Percentiles rank a stretch among this genome's conserved stretches.
Evolutionary conservation across 331 rosid species (phyloP).

Genomic region (Stylosanthes scabra): DNA sequence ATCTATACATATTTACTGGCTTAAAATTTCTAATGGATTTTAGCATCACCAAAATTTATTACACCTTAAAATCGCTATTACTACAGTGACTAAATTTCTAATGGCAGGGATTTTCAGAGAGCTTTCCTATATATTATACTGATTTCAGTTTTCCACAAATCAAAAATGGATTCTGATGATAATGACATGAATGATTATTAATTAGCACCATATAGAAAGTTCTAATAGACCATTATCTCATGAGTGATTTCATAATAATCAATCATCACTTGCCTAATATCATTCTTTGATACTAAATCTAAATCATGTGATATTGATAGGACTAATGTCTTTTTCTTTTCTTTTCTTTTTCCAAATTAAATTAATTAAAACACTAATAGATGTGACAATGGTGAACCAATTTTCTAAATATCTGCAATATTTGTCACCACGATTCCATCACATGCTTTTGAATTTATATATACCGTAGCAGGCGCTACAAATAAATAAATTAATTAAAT

Average conservation of each 20-base stretch:
- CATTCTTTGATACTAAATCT: conserved; percentile 3
- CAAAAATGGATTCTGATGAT: too few species aligned
- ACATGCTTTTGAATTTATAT: conserved; percentile 37
- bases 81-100: too few species aligned
- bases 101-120: too few species aligned
- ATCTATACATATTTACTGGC: too few species aligned
- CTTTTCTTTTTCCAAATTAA: too few species aligned
- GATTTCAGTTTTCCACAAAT: too few species aligned
- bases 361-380: neutral
- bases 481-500: neutral
- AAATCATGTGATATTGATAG: conserved; percentile 5
- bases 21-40: too few species aligned
- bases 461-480: conserved; percentile 40
- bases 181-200: neutral
- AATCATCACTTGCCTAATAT: neutral
- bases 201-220: neutral
- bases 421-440: conserved; percentile 37
- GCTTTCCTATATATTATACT: too few species aligned
- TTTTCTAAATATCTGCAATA: neutral
- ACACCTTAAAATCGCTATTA: too few species aligned
- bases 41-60: too few species aligned
- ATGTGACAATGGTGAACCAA: conserved; percentile 11
- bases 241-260: neutral
- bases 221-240: neutral
- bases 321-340: conserved; percentile 13